Evolutionary conservation across 2,329 filamentous ascomycete genomes (phyloP), one percentile per base, ranked within the genome.

Genomic region (Aspergillus persii): DNA sequence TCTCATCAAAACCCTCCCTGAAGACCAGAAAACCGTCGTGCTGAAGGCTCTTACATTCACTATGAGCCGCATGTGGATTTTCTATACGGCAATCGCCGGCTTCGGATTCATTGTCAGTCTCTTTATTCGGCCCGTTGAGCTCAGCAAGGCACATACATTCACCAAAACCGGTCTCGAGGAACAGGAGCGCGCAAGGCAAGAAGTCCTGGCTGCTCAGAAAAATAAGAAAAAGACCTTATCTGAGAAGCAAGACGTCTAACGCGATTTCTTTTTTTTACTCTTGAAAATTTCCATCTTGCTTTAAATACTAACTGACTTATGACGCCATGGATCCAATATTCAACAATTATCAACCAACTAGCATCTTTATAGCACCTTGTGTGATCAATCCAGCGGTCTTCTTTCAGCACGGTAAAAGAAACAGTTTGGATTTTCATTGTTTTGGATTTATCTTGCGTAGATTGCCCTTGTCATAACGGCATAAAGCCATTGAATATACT

Each of bases 181-280:
- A 58, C 78, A 80, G 63, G 77, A 80, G 61, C 69, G 71, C 26
- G 76, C 75, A 8, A 69, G 78, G 41, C 69, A 73, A 64, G 76
- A 77, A 58, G 70, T 69, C 57, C 54, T 67, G 58, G 66, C 65
- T 8, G 66, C 54, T 15, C 63, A 64, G 52, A 66, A 68, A 74
- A 57, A 50, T n/a, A 50, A 63, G 51, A 61, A 59, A 23, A 49
- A 6, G 23, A 51, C n/a, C 23, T 46, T 89, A 84, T 62, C 88
- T 88, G 68, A 89, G 86, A 68, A 90, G 88, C 55, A 65, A 54
- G 57, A 15, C 8, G 62, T 61, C 15, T 66, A 53, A 56, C 36
- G 8, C 12, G 18, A 23, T 23, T 23, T 23, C 18, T 23, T 23
- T 23, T 23, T 23, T 23, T 39, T 39, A 2, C 36, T 15, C 11